phyloP scores from a whole-genome alignment of 2,329 filamentous ascomycete genomes.

The Coniella vitis region DNA sequence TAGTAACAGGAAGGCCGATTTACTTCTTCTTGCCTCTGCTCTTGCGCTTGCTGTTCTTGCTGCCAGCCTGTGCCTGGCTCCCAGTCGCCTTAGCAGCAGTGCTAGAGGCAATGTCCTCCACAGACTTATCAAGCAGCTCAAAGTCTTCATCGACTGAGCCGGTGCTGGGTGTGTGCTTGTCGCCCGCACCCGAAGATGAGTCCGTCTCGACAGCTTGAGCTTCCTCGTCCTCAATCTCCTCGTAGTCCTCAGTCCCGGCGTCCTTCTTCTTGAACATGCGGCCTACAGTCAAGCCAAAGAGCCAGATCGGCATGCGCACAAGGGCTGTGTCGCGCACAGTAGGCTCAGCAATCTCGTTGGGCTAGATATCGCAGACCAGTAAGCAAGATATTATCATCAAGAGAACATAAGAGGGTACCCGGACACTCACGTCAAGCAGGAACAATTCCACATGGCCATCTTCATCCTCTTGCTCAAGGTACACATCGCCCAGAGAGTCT shows the following conservation, averaged over 20 bases:
- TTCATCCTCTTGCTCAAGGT: constrained; percentile 84
- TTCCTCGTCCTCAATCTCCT: constrained; percentile 31
- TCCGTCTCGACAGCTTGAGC: constrained; percentile 32
- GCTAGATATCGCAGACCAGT: constrained; percentile 36
- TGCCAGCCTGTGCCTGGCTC: constrained; percentile 31
- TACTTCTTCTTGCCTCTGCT: constrained; percentile 49
- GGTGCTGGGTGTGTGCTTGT: constrained; percentile 45
- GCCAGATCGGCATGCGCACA: constrained; percentile 68
- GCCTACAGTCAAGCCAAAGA: constrained; percentile 52
- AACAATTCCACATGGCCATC: constrained; percentile 79
- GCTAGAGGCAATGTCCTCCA: constrained; percentile 40
- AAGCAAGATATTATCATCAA: background rate
- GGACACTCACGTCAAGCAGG: constrained; percentile 70
- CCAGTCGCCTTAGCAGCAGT: constrained; percentile 44
- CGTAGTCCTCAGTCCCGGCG: constrained; percentile 24
- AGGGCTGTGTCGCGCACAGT: constrained; percentile 78
- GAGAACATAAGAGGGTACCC: background rate
- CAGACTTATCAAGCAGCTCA: constrained; percentile 56
- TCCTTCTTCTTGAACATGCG: constrained; percentile 36
- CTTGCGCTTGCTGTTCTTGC: constrained; percentile 34
- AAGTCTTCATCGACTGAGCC: constrained; percentile 55
- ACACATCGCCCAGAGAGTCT: constrained; percentile 86
- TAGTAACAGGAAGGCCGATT: constrained; percentile 9
- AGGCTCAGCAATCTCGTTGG: constrained; percentile 71
- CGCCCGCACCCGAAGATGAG: constrained; percentile 38